Evolutionary conservation across 2,329 filamentous ascomycete species (phyloP).

Genomic region (Ramularia collo-cygni): DNA sequence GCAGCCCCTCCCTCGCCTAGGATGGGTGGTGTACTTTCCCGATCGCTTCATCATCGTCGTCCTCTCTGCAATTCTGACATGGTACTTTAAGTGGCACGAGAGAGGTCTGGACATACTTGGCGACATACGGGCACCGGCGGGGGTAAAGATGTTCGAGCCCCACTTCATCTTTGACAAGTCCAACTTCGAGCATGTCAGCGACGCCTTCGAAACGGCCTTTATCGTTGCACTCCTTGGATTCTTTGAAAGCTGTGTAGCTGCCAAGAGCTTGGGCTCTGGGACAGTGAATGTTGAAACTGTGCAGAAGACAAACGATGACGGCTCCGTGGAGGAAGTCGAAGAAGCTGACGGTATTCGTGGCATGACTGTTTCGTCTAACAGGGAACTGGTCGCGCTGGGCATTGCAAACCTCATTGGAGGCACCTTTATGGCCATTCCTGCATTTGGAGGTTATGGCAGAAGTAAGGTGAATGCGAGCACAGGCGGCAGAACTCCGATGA

Average conservation of each 20-base stretch:
- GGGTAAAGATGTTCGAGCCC: slow-evolving; percentile 66
- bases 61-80: slow-evolving; percentile 72
- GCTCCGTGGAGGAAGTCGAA: slow-evolving; percentile 26
- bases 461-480: slow-evolving; percentile 94
- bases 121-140: slow-evolving; percentile 60
- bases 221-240: slow-evolving; percentile 94
- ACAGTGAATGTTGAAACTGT: slow-evolving; percentile 43
- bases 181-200: slow-evolving; percentile 74
- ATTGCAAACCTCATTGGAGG: slow-evolving; percentile 86
- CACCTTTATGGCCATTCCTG: slow-evolving; percentile 85
- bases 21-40: slow-evolving; percentile 73
- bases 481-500: slow-evolving; percentile 88
- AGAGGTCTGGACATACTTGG: slow-evolving; percentile 79
- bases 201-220: slow-evolving; percentile 84
- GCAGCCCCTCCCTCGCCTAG: slow-evolving; percentile 63
- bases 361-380: slow-evolving; percentile 80
- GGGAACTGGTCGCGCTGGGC: slow-evolving; percentile 87
- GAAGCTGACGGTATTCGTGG: slow-evolving; percentile 56
- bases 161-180: slow-evolving; percentile 75
- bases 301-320: slow-evolving; percentile 38
- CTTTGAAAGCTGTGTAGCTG: slow-evolving; percentile 94
- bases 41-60: slow-evolving; percentile 89
- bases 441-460: slow-evolving; percentile 91
- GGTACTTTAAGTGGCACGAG: slow-evolving; percentile 68
- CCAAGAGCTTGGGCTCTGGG: slow-evolving; percentile 70